Evolutionary conservation across 2,329 filamentous ascomycete species (phyloP).

Genomic region (Chaetomium strumarium): DNA sequence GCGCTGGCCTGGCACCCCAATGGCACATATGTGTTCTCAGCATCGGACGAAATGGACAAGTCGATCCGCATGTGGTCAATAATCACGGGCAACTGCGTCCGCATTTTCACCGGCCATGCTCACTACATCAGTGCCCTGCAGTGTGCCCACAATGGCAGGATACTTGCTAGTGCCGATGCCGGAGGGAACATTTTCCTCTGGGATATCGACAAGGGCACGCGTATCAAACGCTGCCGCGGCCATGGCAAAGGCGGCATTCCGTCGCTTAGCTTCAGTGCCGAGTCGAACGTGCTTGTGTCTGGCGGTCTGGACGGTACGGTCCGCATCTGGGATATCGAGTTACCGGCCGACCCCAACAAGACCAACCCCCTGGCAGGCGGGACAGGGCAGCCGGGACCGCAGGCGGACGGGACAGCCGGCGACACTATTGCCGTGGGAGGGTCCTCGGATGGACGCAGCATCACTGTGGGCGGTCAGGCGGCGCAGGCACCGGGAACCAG

Average conservation of each 20-base stretch:
- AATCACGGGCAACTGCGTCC: conserved; percentile 77
- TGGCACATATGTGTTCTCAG: conserved; percentile 87
- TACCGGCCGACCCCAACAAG: conserved; percentile 60
- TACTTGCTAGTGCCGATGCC: conserved; percentile 85
- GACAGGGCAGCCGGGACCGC: conserved; percentile 22
- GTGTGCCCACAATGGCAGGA: conserved; percentile 80
- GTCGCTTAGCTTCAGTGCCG: conserved; percentile 87
- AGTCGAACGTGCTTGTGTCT: conserved; percentile 84
- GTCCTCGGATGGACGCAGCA: conserved; percentile 30
- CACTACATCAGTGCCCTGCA: conserved; percentile 81
- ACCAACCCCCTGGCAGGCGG: conserved; percentile 35
- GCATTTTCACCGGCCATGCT: conserved; percentile 86
- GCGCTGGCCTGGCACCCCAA: conserved; percentile 93
- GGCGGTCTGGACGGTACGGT: conserved; percentile 90
- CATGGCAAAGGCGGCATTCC: conserved; percentile 92
- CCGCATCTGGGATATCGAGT: conserved; percentile 84
- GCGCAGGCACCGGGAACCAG: conserved; percentile 37
- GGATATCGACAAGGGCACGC: conserved; percentile 80
- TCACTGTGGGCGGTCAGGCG: conserved; percentile 40
- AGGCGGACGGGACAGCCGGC: conserved; percentile 28
- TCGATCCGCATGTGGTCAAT: conserved; percentile 97
- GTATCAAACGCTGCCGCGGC: conserved; percentile 87
- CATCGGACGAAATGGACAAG: conserved; percentile 76
- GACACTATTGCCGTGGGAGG: conserved; percentile 37
- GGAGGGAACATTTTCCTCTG: conserved; percentile 89